Conservation (phyloP, 73 alveolate genomes). For the Paramecium primaurelia region DNA sequence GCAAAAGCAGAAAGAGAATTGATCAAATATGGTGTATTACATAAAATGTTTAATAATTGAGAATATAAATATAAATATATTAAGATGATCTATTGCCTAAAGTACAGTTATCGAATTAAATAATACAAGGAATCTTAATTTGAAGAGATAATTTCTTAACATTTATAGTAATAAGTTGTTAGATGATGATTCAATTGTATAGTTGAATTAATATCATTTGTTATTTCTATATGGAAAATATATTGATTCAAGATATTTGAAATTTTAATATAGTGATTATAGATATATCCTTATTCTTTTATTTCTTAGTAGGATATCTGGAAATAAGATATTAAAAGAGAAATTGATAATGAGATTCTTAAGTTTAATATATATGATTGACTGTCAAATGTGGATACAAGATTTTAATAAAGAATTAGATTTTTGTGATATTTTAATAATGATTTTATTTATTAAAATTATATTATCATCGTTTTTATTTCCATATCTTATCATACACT, state of each 20-base stretch:
- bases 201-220: too few species aligned
- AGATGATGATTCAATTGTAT: not conserved
- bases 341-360: too few species aligned
- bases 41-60: not conserved
- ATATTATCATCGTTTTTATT: not conserved
- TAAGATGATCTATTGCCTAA: not conserved
- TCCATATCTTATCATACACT: not conserved
- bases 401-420: not conserved
- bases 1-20: conserved; percentile 17
- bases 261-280: not conserved
- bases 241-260: not conserved
- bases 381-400: not conserved
- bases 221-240: not conserved
- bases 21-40: not conserved
- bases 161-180: too few species aligned
- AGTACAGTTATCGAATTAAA: not conserved
- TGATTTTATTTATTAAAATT: not conserved
- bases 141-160: not conserved
- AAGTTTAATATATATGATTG: not conserved
- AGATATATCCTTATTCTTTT: too few species aligned
- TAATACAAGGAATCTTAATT: not conserved
- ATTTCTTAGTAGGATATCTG: not conserved
- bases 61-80: not conserved
- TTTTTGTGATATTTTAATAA: not conserved
- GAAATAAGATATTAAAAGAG: too few species aligned